phyloP scores from a whole-genome alignment of 495 filamentous ascomycete genomes.

The Penicillium steckii region DNA sequence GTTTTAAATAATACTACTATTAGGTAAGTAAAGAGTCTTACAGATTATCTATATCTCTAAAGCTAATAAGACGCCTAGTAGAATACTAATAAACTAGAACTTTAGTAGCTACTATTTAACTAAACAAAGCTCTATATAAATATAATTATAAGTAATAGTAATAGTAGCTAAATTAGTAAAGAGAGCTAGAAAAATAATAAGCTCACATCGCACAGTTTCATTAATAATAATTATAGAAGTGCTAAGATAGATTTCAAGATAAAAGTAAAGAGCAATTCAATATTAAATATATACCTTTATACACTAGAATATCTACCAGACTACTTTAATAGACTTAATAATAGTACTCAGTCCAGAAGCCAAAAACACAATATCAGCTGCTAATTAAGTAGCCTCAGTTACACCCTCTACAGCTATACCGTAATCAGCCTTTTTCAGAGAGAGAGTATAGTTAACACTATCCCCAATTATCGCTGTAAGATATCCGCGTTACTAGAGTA shows the following conservation, averaged over 20 bases:
- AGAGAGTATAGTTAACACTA: slow-evolving; percentile 72
- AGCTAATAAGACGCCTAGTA: slow-evolving; percentile 65
- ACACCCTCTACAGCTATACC: slow-evolving; percentile 79
- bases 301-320: slow-evolving; percentile 77
- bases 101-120: slow-evolving; percentile 78
- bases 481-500: slow-evolving; percentile 71
- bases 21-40: slow-evolving; percentile 60
- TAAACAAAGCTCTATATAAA: slow-evolving; percentile 66
- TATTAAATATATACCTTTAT: slow-evolving; percentile 83
- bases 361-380: slow-evolving; percentile 78
- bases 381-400: slow-evolving; percentile 73
- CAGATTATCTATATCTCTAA: slow-evolving; percentile 69
- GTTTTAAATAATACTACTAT: slow-evolving; percentile 73
- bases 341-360: slow-evolving; percentile 75
- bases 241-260: slow-evolving; percentile 74
- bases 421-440: slow-evolving; percentile 71
- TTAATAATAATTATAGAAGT: slow-evolving; percentile 76
- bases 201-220: slow-evolving; percentile 63
- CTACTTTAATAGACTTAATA: slow-evolving; percentile 74
- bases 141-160: slow-evolving; percentile 74
- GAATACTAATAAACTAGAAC: slow-evolving; percentile 72
- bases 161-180: slow-evolving; percentile 78
- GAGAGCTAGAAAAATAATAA: slow-evolving; percentile 76
- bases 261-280: slow-evolving; percentile 74
- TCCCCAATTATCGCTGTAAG: slow-evolving; percentile 76